These are phyloP conservation scores for Apostasia ramifera DNA, from an alignment of 106 monocot species.

Conservation along the genomic window DNA sequence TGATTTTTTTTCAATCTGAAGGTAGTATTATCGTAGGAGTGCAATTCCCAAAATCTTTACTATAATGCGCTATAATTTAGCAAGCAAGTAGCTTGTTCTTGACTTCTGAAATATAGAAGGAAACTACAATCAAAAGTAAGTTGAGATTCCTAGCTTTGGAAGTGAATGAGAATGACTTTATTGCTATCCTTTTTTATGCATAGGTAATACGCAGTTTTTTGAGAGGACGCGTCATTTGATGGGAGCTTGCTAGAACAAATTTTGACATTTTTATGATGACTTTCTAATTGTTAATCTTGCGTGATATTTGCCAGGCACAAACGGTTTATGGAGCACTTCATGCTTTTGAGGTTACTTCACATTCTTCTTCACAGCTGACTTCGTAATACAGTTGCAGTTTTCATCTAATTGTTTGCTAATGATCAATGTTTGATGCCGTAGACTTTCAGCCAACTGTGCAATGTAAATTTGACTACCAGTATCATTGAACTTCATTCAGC, in stretches of 20 bases:
- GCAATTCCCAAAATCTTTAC: no score
- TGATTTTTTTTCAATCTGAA: no score
- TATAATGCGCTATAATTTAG: no score
- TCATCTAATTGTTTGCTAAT: background rate
- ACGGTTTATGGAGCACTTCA: slow-evolving; percentile 95
- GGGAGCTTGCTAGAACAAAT: background rate
- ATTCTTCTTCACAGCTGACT: background rate
- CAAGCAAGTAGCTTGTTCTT: no score
- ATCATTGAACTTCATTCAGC: slow-evolving; percentile 50
- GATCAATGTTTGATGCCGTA: slow-evolving; percentile 20
- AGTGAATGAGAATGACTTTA: no score
- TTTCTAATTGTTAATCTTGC: background rate
- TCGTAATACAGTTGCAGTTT: background rate
- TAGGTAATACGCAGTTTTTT: no score
- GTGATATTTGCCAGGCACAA: slow-evolving; percentile 55
- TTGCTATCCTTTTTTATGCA: no score
- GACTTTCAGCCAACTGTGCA: slow-evolving; percentile 92
- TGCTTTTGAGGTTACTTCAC: slow-evolving; percentile 60
- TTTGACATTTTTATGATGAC: background rate
- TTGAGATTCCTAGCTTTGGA: no score
- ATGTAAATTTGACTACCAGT: slow-evolving; percentile 50
- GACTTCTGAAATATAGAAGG: no score
- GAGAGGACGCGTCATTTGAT: background rate
- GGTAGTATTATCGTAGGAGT: no score
- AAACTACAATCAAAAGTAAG: no score